Evolutionary conservation across 176 grass and related monocot species (phyloP).

Genomic region (Musa beccarii): DNA sequence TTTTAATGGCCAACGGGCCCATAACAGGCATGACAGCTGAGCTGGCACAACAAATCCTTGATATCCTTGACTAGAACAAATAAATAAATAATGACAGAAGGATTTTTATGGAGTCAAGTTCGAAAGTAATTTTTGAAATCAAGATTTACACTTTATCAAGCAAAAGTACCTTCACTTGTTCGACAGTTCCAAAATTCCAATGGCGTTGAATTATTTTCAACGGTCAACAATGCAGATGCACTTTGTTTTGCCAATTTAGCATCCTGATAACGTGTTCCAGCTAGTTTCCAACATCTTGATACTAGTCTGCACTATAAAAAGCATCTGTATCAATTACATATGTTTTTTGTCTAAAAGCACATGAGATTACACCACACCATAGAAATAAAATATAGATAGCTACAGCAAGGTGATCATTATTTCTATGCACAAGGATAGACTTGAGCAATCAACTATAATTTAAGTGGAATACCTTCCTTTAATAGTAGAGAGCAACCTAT

Average conservation of each 20-base stretch:
- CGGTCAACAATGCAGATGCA: slow-evolving; percentile 14
- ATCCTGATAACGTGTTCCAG: slow-evolving; percentile 22
- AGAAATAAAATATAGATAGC: neutral
- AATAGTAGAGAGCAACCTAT: slow-evolving; percentile 1
- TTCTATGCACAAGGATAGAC: neutral
- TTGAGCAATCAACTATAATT: slow-evolving; percentile 1
- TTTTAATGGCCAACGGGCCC: too few relatives aligned
- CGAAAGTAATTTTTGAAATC: neutral
- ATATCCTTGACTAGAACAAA: too few relatives aligned
- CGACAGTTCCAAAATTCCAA: slow-evolving; percentile 20
- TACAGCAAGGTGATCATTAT: neutral
- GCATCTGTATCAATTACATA: neutral
- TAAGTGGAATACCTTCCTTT: slow-evolving; percentile 12
- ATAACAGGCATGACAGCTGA: too few relatives aligned
- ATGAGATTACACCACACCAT: neutral
- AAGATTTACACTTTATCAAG: neutral
- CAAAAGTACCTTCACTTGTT: slow-evolving; percentile 22
- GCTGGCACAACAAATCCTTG: too few relatives aligned
- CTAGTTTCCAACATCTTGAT: slow-evolving; percentile 21
- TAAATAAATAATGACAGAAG: too few relatives aligned
- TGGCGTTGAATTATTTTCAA: neutral
- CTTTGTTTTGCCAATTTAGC: slow-evolving; percentile 20
- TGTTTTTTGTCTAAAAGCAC: neutral
- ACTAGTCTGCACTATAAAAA: slow-evolving; percentile 12
- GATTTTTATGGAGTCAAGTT: neutral